Evolutionary conservation across 2,329 filamentous ascomycete species (phyloP).

Genomic region (Arthrobotrys iridis): DNA sequence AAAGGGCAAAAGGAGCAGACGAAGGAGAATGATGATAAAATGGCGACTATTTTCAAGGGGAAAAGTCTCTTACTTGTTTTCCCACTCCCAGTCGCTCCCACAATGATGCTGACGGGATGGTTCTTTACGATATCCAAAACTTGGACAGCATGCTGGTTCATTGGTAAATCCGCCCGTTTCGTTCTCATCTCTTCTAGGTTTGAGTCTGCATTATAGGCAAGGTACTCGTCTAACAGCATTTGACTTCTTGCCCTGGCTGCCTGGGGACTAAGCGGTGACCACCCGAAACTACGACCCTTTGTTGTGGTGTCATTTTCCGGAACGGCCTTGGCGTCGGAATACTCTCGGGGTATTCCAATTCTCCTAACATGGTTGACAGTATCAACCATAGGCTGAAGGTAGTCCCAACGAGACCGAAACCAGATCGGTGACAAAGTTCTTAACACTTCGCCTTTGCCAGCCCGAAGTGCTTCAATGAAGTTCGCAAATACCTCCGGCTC

Average conservation of each 20-base stretch:
- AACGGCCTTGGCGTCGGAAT: slow-evolving; percentile 6
- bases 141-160: slow-evolving; percentile 61
- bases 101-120: slow-evolving; percentile 64
- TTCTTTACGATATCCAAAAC: slow-evolving; percentile 62
- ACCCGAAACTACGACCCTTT: slow-evolving; percentile 18
- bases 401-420: slow-evolving; percentile 59
- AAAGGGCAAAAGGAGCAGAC: too few species aligned
- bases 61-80: slow-evolving; percentile 61
- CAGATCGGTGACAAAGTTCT: slow-evolving; percentile 58
- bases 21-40: too few species aligned
- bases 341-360: slow-evolving; percentile 60
- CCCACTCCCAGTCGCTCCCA: slow-evolving; percentile 64
- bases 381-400: slow-evolving; percentile 61
- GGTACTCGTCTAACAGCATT: slow-evolving; percentile 55
- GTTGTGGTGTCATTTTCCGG: neutral
- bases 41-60: slow-evolving; percentile 21
- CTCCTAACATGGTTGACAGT: slow-evolving; percentile 60
- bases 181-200: slow-evolving; percentile 57
- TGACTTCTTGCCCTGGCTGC: slow-evolving; percentile 49
- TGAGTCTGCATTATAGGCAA: slow-evolving; percentile 56
- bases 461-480: slow-evolving; percentile 60
- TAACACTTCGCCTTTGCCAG: slow-evolving; percentile 60
- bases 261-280: slow-evolving; percentile 49
- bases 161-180: slow-evolving; percentile 62
- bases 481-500: slow-evolving; percentile 59